phyloP scores from a whole-genome alignment of 2,329 filamentous ascomycete genomes.

The Fusarium goolgardi region DNA sequence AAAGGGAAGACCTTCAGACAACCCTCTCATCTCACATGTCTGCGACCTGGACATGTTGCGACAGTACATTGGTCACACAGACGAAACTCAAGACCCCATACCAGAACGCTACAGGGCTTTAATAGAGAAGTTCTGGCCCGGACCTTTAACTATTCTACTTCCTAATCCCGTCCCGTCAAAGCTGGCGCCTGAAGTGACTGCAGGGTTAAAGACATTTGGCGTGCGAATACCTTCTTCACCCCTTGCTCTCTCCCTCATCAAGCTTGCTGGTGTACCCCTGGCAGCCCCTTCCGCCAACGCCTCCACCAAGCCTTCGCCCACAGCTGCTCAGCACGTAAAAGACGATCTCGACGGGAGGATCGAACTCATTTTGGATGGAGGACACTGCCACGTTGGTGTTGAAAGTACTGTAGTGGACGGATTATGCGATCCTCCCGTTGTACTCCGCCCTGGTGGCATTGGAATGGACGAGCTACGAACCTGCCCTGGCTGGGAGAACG shows the following conservation, averaged over 20 bases:
- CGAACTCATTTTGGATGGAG: constrained; percentile 88
- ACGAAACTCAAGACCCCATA: constrained; percentile 58
- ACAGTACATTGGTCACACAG: constrained; percentile 62
- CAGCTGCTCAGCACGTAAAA: constrained; percentile 86
- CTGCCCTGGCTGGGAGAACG: constrained; percentile 84
- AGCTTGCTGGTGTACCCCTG: constrained; percentile 79
- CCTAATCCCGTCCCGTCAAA: constrained; percentile 76
- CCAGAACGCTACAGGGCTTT: constrained; percentile 82
- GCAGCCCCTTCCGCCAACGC: constrained; percentile 96
- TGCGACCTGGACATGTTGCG: constrained; percentile 83
- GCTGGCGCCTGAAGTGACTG: constrained; percentile 92
- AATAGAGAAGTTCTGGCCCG: constrained; percentile 90
- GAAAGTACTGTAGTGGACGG: constrained; percentile 98
- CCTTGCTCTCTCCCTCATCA: constrained; percentile 89
- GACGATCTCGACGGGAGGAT: constrained; percentile 87
- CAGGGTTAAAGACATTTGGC: constrained; percentile 85
- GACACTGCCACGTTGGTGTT: constrained; percentile 86
- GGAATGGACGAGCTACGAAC: constrained; percentile 80
- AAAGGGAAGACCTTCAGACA: constrained; percentile 91
- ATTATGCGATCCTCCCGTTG: constrained; percentile 79
- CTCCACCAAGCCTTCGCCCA: constrained; percentile 92
- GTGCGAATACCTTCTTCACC: constrained; percentile 88
- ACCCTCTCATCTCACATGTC: constrained; percentile 94
- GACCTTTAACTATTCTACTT: constrained; percentile 90
- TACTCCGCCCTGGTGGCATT: constrained; percentile 88